Base-by-base conservation (phyloP, 139 green algal genomes). In the Coccomyxa sp. region DNA sequence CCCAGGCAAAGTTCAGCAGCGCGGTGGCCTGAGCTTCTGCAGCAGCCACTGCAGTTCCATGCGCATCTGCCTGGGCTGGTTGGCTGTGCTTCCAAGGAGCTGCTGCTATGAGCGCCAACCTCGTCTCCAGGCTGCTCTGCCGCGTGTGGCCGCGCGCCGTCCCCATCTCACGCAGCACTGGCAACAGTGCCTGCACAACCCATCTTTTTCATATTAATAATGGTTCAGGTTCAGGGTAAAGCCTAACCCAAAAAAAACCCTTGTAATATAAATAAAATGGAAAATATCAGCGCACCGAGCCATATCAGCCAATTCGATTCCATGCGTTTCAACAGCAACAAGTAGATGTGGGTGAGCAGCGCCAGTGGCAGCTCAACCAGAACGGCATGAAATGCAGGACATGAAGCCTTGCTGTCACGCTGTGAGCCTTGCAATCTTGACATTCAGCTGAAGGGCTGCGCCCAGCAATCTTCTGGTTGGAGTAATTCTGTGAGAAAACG, bases 1-100 rank as follows among this genome's bases (percentile, higher is more conserved):
- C 67, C 83, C 83, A 86, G 28, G 83, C 83, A 77, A 83, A 83
- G 12, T 80, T 14, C n/a, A 86, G 30, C 80, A 83, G 66, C 30
- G 31, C 60, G 32, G 15, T 31, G 11, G 58, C 27, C 58, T 21
- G 16, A n/a, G 27, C 59, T 32, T 75, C 16, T 16, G n/a, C 28
- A 16, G 27, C 71, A 16, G 27, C 71, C 23, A 1, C 31, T 9
- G 77, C 17, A 28, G 38, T 13, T n/a, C 14, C 31, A 63, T 10
- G 15, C 57, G 58, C 51, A 71, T 32, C 51, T 31, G 51, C 57
- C 31, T 25, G 30, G 59, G 76, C 32, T 10, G 32, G 30, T 7
- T 60, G 18, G 63, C 63, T 11, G 77, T 4, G 58, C 28, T 59
- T 81, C 79, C 83, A 87, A 38, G 83, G 79, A 7, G 79, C 83